Base-by-base conservation (phyloP, 1,284 basidiomycete species). In the Lentinula novae-zelandiae region DNA sequence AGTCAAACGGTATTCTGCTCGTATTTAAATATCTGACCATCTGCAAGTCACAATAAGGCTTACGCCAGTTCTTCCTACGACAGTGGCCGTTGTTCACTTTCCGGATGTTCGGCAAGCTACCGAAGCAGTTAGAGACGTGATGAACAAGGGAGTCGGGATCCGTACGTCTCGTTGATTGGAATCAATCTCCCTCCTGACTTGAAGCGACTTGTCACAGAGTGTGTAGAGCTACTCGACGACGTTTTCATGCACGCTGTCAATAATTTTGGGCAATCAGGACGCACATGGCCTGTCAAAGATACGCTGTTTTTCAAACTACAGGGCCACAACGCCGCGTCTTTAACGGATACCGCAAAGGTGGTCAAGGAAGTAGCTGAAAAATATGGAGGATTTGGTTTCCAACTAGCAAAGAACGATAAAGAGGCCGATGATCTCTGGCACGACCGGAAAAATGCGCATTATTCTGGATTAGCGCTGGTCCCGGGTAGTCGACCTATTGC, bases 271-370 rank as follows among this genome's bases (percentile, higher is more conserved):
- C 72, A 81, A 62, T 82, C 84, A 8, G 67, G 68, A 8, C 83
- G 79, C 27, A 81, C 80, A 63, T 93, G 86, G 76, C 84, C 84
- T 0, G 87, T 87, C 64, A 79, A 80, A 56, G 91, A 93, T 68
- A 84, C 84, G 34, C 78, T 96, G 12, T 95, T 94, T 78, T 89
- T 96, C 81, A 96, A 96, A 73, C 87, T 96, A 69, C 92, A 94
- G 71, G 92, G 91, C 4, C 78, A 82, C 27, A 83, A 86, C 1
- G 72, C 78, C 3, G 76, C 76, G 3, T 79, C 88, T 3, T 81
- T 93, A 62, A 69, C 78, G 9, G 87, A 92, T 65, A 85, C 87
- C 0, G 84, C 87, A 0, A 76, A 76, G 20, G 78, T 84, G 10
- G 86, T 86, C 44, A 72, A 82, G 64, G 71, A 75, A 34, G 80